Conservation (phyloP, 805 yeast genomes). For the Zygosaccharomyces gambellarensis region DNA sequence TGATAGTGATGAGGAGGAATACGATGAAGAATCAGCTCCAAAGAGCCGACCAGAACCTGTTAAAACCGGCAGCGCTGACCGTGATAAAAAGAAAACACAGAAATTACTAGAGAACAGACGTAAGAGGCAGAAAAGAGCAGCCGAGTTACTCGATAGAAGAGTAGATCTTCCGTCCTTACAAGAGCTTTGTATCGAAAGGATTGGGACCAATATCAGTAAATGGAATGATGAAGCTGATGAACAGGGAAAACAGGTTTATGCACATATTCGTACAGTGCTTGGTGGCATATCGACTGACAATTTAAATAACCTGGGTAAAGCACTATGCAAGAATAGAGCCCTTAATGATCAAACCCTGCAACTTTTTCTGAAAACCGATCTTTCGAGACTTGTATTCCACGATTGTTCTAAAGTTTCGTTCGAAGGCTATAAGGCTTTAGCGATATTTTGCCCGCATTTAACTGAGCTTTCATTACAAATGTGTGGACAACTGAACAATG, state of each 20-base stretch:
- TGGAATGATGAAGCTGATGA: conserved; percentile 21
- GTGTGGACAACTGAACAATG: conserved; percentile 91
- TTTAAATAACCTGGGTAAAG: conserved; percentile 64
- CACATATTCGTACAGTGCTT: conserved; percentile 50
- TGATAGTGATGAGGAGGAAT: conserved; percentile 25
- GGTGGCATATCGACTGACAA: conserved; percentile 83
- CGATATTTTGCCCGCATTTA: conserved; percentile 72
- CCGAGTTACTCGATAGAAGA: conserved; percentile 71
- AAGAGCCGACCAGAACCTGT: neutral
- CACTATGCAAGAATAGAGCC: conserved; percentile 77
- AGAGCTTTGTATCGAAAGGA: conserved; percentile 68
- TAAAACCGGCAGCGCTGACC: conserved; percentile 1
- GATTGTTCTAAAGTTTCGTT: conserved; percentile 81
- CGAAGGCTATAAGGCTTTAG: conserved; percentile 62
- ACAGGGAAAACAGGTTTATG: conserved; percentile 12
- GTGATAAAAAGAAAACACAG: conserved; percentile 5
- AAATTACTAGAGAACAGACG: conserved; percentile 56
- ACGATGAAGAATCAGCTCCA: conserved; percentile 7
- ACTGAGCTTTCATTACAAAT: conserved; percentile 64
- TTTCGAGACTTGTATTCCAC: conserved; percentile 67
- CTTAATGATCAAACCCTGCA: conserved; percentile 66
- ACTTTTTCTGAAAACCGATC: conserved; percentile 61
- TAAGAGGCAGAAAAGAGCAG: conserved; percentile 73
- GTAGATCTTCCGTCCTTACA: conserved; percentile 66
- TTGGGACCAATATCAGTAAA: conserved; percentile 43